Evolutionary conservation across 2,329 filamentous ascomycete species (phyloP).

Genomic region (Pseudocercospora eumusae): DNA sequence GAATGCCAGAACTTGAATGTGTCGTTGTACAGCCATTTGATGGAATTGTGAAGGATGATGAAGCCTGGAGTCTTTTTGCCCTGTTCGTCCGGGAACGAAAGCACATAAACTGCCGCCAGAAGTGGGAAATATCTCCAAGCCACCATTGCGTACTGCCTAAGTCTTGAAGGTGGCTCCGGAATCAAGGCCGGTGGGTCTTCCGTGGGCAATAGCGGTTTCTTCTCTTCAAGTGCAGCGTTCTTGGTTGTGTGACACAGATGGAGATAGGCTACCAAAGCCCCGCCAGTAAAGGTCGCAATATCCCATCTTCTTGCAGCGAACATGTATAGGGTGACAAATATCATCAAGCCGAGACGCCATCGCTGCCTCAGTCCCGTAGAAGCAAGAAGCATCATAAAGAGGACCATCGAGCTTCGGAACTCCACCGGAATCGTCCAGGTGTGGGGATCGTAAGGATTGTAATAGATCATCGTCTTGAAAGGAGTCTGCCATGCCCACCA

Average conservation of each 20-base stretch:
- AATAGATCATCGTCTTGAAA: not conserved
- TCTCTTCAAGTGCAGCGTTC: constrained; percentile 4
- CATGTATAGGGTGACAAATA: constrained; percentile 11
- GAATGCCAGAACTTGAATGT: constrained; percentile 18
- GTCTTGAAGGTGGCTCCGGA: not conserved
- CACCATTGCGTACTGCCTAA: not conserved
- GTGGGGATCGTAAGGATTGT: constrained; percentile 12
- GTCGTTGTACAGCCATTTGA: constrained; percentile 4
- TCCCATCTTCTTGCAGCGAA: constrained; percentile 18
- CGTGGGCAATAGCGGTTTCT: not conserved
- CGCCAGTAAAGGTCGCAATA: constrained; percentile 22
- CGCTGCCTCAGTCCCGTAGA: constrained; percentile 16
- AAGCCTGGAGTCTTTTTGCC: constrained; percentile 17
- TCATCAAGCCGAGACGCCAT: constrained; percentile 17
- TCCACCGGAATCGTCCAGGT: constrained; percentile 24
- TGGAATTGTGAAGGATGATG: constrained; percentile 3
- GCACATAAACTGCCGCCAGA: constrained; percentile 13
- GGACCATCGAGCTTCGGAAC: constrained; percentile 18
- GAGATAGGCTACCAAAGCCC: constrained; percentile 21
- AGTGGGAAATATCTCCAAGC: constrained; percentile 14
- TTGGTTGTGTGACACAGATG: constrained; percentile 8
- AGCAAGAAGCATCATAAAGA: constrained; percentile 19
- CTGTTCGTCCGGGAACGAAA: constrained; percentile 23
- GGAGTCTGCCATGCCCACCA: constrained; percentile 1
- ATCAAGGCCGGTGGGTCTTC: not conserved